Conservation (phyloP, 75 land plant genomes). For the Adiantum capillusveneris region DNA sequence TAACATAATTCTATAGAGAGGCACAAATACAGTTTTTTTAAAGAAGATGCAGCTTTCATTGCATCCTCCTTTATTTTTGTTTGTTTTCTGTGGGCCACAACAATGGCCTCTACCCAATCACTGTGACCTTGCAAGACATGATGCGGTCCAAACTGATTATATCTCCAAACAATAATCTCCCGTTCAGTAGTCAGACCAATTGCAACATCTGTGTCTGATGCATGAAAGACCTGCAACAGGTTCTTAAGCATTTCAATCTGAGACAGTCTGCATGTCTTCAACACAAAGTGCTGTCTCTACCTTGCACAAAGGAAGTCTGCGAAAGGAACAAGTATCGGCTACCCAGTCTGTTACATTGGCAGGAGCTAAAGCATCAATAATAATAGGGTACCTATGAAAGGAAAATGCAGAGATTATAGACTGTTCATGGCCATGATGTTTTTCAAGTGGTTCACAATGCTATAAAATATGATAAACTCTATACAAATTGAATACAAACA, state of each 20-base stretch:
- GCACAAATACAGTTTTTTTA: constrained; percentile 5
- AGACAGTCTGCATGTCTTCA: too few species aligned
- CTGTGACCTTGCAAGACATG: constrained; percentile 24
- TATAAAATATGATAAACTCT: too few species aligned
- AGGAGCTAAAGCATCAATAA: constrained; percentile 22
- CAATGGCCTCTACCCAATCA: constrained; percentile 21
- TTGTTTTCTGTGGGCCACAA: constrained; percentile 11
- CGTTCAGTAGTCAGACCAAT: constrained; percentile 15
- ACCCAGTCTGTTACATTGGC: constrained; percentile 25
- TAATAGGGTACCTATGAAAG: not conserved
- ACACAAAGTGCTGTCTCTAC: constrained; percentile 6
- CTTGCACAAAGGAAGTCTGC: constrained; percentile 7
- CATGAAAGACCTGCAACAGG: constrained; percentile 20
- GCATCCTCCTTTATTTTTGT: constrained; percentile 8
- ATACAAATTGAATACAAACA: too few species aligned
- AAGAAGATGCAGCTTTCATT: not conserved
- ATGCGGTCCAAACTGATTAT: constrained; percentile 22
- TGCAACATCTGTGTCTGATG: constrained; percentile 18
- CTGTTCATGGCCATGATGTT: too few species aligned
- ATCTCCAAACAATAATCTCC: constrained; percentile 24
- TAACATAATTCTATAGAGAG: too few species aligned
- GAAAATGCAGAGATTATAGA: too few species aligned
- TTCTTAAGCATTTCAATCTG: not conserved
- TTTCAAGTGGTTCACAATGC: too few species aligned
- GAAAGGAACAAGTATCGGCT: constrained; percentile 21